Evolutionary conservation across 495 filamentous ascomycete species (phyloP).

Genomic region (Evansstolkia leycettana): DNA sequence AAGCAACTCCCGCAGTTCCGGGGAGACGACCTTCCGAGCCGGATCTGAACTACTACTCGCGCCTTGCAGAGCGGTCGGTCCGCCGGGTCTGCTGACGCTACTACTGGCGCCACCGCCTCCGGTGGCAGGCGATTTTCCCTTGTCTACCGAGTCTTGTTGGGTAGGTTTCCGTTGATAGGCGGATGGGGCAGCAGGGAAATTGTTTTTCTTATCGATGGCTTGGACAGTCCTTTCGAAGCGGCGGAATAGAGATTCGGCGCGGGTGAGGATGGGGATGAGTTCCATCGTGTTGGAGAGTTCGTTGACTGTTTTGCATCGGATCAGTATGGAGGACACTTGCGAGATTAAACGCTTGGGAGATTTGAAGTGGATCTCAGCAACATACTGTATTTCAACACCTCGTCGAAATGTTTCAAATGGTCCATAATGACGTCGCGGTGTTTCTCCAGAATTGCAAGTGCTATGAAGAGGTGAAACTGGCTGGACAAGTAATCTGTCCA

Average conservation of each 20-base stretch:
- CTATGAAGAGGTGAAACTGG: slow-evolving; percentile 89
- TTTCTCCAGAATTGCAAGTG: slow-evolving; percentile 89
- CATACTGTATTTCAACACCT: slow-evolving; percentile 91
- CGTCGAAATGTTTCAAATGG: slow-evolving; percentile 89
- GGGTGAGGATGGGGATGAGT: slow-evolving; percentile 65
- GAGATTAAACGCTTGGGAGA: too few species aligned
- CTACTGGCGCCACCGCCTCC: neutral
- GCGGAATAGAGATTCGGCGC: slow-evolving; percentile 78
- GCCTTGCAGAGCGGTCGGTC: neutral
- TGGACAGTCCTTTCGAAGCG: slow-evolving; percentile 81
- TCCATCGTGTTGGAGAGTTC: slow-evolving; percentile 91
- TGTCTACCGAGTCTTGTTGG: slow-evolving; percentile 6
- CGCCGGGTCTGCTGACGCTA: neutral
- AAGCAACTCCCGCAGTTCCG: slow-evolving; percentile 66
- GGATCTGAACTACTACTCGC: slow-evolving; percentile 1
- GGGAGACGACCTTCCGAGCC: slow-evolving; percentile 54
- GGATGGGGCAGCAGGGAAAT: slow-evolving; percentile 57
- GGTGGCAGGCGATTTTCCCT: slow-evolving; percentile 21
- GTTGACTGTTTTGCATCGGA: slow-evolving; percentile 66
- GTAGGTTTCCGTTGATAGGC: slow-evolving; percentile 38
- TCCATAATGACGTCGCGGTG: slow-evolving; percentile 90
- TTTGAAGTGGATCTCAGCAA: slow-evolving; percentile 2
- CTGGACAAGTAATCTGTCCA: slow-evolving; percentile 89
- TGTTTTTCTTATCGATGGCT: slow-evolving; percentile 73
- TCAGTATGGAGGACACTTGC: slow-evolving; percentile 1